phyloP scores from a whole-genome alignment of 2,329 filamentous ascomycete species.

The Ceratocystis albifundus region DNA sequence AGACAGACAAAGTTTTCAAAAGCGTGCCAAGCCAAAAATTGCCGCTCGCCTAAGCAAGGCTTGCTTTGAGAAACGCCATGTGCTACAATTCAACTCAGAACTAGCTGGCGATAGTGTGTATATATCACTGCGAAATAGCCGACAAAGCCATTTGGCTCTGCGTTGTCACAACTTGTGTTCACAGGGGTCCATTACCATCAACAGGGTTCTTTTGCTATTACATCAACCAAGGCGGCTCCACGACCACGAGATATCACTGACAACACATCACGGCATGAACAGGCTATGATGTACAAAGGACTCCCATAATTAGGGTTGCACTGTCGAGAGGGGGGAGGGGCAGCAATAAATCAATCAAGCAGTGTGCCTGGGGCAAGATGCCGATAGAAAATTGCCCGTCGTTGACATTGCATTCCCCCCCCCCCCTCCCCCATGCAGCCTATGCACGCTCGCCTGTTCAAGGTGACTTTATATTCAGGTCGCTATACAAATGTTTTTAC shows the following conservation, averaged over 20 bases:
- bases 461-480: not conserved
- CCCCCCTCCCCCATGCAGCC: not conserved
- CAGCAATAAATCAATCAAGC: too few relatives aligned
- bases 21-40: not conserved
- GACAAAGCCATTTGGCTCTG: not conserved
- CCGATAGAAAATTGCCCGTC: too few relatives aligned
- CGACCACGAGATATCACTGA: not conserved
- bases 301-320: not conserved
- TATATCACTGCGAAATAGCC: not conserved
- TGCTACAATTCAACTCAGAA: not conserved
- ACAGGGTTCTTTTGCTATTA: not conserved
- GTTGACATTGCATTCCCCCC: not conserved
- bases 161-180: not conserved
- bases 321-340: not conserved
- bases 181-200: not conserved
- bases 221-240: not conserved
- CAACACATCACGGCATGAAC: not conserved
- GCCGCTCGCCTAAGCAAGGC: not conserved
- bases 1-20: not conserved
- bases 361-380: too few relatives aligned
- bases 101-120: not conserved
- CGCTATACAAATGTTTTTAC: not conserved
- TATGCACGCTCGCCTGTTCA: not conserved
- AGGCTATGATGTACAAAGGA: not conserved
- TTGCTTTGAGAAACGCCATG: not conserved